Evolutionary conservation across 306 rosid species (phyloP).

Genomic region (Astragalus membranaceus): DNA sequence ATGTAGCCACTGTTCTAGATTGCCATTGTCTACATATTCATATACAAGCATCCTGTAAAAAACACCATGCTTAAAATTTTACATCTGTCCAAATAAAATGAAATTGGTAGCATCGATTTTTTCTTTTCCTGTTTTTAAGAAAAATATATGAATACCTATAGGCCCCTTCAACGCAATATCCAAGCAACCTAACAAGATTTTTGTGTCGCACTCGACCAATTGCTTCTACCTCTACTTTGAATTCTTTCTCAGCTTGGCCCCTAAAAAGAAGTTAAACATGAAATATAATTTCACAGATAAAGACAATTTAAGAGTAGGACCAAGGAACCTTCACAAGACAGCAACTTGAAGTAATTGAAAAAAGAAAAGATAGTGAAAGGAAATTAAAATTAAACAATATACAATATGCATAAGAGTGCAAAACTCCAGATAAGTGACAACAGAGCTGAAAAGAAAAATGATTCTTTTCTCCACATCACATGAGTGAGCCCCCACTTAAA

Average conservation of each 20-base stretch:
- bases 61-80: conserved; percentile 7
- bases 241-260: conserved; percentile 99
- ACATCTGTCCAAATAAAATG: conserved; percentile 9
- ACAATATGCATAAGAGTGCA: neutral
- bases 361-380: neutral
- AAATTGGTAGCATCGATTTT: neutral
- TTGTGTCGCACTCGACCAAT: conserved; percentile 97
- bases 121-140: neutral
- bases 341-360: conserved; percentile 7
- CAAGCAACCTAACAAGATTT: conserved; percentile 91
- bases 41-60: conserved; percentile 91
- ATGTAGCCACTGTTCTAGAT: conserved; percentile 95
- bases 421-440: conserved; percentile 16
- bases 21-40: conserved; percentile 86
- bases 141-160: conserved; percentile 45
- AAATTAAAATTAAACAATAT: neutral
- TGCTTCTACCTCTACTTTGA: conserved; percentile 91
- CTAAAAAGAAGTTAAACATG: conserved; percentile 36
- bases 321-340: neutral
- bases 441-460: conserved; percentile 20
- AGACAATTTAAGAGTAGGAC: conserved; percentile 16
- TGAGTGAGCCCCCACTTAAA: conserved; percentile 31
- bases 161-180: conserved; percentile 98
- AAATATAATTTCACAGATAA: neutral
- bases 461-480: conserved; percentile 24